Percentiles rank a stretch among this genome's conserved stretches.
phyloP scores from a whole-genome alignment of 192 early-diverging fungal genomes.

The Backusella macrospora region DNA sequence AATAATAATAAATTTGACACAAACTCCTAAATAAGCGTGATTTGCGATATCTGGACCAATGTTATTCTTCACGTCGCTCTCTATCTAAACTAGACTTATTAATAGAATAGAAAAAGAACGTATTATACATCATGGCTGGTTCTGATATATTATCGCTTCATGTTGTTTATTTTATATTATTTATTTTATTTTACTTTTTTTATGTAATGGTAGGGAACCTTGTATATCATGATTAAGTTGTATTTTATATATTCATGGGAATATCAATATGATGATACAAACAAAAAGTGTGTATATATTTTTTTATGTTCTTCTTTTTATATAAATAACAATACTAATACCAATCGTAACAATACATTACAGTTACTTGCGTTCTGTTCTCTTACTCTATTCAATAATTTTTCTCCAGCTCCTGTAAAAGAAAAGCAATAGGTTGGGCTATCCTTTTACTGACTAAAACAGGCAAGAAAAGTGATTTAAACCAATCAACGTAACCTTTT shows the following conservation, averaged over 20 bases:
- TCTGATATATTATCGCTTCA: no score
- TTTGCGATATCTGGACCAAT: slow-evolving; percentile 9
- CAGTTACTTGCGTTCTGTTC: neutral
- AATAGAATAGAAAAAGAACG: no score
- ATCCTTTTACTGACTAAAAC: neutral
- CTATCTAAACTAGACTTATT: neutral
- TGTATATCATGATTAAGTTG: neutral
- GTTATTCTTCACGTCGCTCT: slow-evolving; percentile 3
- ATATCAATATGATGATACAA: slow-evolving; percentile 8
- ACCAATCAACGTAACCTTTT: neutral
- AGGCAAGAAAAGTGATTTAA: neutral
- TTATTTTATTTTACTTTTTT: no score
- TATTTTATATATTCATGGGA: neutral
- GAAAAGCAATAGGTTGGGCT: neutral
- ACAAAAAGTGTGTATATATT: slow-evolving; percentile 3
- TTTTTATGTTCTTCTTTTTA: neutral
- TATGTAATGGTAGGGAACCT: no score
- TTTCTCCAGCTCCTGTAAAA: neutral
- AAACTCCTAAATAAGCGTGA: slow-evolving; percentile 13
- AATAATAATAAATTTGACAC: slow-evolving; percentile 3
- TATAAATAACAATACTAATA: no score
- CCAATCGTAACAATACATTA: no score
- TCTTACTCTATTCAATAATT: neutral
- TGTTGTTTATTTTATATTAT: no score
- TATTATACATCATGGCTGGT: no score